phyloP scores from a whole-genome alignment of 208 protist genomes.

The Porcisia hertigi region DNA sequence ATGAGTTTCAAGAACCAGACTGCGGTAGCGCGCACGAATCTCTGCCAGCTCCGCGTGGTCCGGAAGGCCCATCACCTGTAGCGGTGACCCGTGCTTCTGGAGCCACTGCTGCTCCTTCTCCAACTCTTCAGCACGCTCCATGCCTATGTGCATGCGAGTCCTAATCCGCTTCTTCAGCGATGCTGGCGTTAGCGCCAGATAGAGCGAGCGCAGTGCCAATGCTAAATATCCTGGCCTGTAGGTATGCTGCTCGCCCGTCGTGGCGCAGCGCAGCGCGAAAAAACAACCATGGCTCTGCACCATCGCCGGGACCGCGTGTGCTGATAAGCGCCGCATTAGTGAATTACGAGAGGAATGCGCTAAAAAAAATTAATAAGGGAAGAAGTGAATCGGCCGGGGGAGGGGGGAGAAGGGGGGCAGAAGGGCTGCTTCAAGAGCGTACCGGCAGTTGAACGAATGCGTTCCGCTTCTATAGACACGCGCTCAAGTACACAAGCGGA shows the following conservation, averaged over 20 bases:
- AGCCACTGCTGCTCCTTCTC: constrained; percentile 80
- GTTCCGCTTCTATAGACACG: too few species aligned
- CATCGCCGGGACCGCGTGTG: not conserved
- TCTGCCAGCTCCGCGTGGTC: constrained; percentile 74
- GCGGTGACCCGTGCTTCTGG: constrained; percentile 68
- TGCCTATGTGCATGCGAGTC: constrained; percentile 48
- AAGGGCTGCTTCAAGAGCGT: too few species aligned
- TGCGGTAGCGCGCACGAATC: constrained; percentile 71
- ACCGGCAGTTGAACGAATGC: too few species aligned
- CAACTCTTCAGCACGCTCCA: constrained; percentile 61
- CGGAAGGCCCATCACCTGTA: constrained; percentile 79
- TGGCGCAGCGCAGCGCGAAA: constrained; percentile 16
- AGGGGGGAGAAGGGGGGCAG: not conserved
- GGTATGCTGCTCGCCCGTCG: constrained; percentile 68
- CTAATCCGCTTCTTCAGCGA: constrained; percentile 43
- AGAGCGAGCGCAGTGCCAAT: constrained; percentile 40
- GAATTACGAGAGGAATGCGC: not conserved
- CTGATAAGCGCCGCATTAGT: not conserved
- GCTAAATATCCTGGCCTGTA: constrained; percentile 67
- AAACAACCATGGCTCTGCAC: not conserved
- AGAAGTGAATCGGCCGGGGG: too few species aligned
- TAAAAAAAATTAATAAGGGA: too few species aligned
- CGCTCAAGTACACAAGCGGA: not conserved
- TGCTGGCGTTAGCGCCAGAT: constrained; percentile 38
- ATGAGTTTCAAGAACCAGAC: constrained; percentile 74